phyloP scores from a whole-genome alignment of 2,329 filamentous ascomycete genomes.

The Botrytis galanthina region DNA sequence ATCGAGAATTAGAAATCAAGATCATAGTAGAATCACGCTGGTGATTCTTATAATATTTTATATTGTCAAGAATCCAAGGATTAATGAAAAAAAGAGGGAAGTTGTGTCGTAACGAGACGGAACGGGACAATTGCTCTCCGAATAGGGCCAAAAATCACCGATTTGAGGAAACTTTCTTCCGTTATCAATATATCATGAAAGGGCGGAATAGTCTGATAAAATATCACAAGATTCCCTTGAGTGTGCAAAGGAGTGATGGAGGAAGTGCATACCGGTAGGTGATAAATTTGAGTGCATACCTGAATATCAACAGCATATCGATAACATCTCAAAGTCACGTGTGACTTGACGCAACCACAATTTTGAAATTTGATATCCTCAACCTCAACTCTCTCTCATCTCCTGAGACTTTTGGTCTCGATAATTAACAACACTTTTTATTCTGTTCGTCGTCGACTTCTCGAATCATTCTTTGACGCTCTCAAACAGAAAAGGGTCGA shows the following conservation, averaged over 20 bases:
- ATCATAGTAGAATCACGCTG: neutral
- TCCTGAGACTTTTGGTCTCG: neutral
- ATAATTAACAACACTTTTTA: neutral
- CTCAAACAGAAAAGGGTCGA: neutral
- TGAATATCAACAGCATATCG: neutral
- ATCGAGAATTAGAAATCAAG: neutral
- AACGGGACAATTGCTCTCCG: neutral
- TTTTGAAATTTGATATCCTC: neutral
- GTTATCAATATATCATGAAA: neutral
- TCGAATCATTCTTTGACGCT: neutral
- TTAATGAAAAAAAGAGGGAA: neutral
- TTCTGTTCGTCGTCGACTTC: neutral
- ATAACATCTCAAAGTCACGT: neutral
- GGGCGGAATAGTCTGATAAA: fast-evolving
- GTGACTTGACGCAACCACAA: neutral
- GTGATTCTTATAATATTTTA: neutral
- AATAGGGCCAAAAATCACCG: neutral
- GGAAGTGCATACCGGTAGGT: neutral
- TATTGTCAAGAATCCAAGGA: neutral
- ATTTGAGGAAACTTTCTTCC: neutral
- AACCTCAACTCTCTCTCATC: neutral
- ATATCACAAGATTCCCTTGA: neutral
- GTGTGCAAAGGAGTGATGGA: neutral
- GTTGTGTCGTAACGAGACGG: neutral
- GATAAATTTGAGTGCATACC: neutral